A percentile compares a stretch with the other conserved stretches of the same genome.
Conservation (phyloP, 2,329 filamentous ascomycete species). For the Fusarium liriodendri region DNA sequence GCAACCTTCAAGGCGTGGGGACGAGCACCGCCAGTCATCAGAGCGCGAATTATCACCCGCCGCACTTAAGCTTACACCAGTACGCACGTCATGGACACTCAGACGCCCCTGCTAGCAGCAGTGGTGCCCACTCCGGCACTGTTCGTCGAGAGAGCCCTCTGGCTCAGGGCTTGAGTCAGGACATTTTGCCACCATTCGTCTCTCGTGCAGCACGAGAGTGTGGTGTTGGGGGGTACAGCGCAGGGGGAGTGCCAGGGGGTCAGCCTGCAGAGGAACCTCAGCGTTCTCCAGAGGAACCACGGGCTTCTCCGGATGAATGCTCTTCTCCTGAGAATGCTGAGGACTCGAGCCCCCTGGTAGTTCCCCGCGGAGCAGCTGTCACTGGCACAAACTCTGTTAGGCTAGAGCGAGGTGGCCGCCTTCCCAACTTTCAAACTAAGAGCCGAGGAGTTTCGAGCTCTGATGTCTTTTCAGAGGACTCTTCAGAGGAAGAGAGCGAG, state of each 20-base stretch:
- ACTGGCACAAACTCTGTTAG: not conserved
- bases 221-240: not conserved
- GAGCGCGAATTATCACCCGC: not conserved
- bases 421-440: not conserved
- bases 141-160: not conserved
- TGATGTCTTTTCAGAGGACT: not conserved
- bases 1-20: not conserved
- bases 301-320: not conserved
- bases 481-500: not conserved
- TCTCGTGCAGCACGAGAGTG: not conserved
- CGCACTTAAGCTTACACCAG: not conserved
- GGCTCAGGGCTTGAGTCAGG: not conserved
- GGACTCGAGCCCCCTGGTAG: not conserved
- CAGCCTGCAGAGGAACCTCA: not conserved
- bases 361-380: not conserved
- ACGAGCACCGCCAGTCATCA: not conserved
- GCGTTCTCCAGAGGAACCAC: not conserved
- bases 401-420: not conserved
- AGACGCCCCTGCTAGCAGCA: not conserved
- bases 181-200: constrained; percentile 4
- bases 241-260: not conserved
- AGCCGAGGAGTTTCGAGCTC: not conserved
- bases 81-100: not conserved
- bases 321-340: not conserved
- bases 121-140: not conserved